Base-by-base conservation (phyloP, 345 rosid species). In the Syzygium grande region DNA sequence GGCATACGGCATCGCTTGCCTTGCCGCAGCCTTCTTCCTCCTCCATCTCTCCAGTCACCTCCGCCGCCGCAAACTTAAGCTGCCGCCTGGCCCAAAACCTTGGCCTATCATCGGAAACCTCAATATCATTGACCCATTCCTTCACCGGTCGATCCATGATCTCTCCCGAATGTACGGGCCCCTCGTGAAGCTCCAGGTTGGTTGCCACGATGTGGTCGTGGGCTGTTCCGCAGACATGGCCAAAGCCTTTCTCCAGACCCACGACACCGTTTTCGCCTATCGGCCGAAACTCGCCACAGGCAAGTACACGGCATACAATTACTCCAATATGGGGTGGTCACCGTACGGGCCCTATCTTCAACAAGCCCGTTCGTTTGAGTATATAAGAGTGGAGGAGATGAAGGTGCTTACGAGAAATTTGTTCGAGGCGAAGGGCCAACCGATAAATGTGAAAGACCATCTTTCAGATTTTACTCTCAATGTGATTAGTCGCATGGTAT, bases 61-160 rank as follows among this genome's bases (percentile, higher is more conserved):
- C 49, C 90, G 14, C 56, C 65, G 91, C 63, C 88, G 86, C 3
- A 91, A 90, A 49, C 91, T 89, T 68, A 91, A 92, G 84, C 90
- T 51, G 0, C 94, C 95, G 0, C 94, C 97, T 0, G 95, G 96
- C 15, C 95, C 96, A 4, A 58, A n/a, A 84, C 91, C 94, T 2
- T 93, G 95, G 95, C 95, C 97, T 5, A 87, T 94, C 22, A 92
- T 95, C 5, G 95, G 97, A 84, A 95, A 92, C 90, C 94, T 93
- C 23, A 86, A 93, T 89, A 93, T 94, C 43, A 92, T 95, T 3
- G 92, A 94, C 58, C 4, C 91, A 13, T 94, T 95, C n/a, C 96
- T 94, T 11, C 96, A 95, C 89, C 91, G 86, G 11, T 93, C 95
- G 21, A 22, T 95, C 91, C 92, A 95, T 61, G 52, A 73, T 2